A percentile compares a stretch with the other conserved stretches of the same genome.
Conservation (phyloP, 129 eudicot species). For the Saussurea involucrata region DNA sequence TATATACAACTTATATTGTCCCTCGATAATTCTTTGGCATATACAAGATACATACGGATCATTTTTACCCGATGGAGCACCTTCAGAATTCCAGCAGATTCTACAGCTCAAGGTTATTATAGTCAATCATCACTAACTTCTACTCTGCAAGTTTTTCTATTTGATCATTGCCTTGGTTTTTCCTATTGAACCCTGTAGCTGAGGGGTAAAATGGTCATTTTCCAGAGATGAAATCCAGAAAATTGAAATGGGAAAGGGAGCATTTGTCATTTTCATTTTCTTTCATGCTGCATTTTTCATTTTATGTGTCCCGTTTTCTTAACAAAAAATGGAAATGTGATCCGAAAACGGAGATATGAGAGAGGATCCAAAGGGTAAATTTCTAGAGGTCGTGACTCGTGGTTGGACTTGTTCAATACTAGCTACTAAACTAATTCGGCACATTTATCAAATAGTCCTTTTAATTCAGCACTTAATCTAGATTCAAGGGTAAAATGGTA, state of each 20-base stretch:
- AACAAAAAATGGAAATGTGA: background rate
- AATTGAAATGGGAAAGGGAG: background rate
- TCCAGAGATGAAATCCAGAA: background rate
- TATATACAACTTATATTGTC: conserved; percentile 86
- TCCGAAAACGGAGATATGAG: background rate
- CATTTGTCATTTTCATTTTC: background rate
- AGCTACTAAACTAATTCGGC: background rate
- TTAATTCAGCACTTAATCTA: no score
- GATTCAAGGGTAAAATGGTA: background rate
- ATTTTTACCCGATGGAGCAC: conserved; percentile 86
- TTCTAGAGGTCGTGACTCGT: no score
- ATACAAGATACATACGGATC: conserved; percentile 88
- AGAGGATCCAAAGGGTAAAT: background rate
- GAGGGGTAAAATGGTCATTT: background rate
- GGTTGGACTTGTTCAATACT: background rate
- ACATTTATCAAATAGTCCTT: no score
- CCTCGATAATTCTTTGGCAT: conserved; percentile 62
- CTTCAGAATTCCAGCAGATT: conserved; percentile 75
- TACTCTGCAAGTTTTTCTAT: background rate
- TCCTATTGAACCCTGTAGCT: background rate
- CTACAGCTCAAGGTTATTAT: conserved; percentile 78
- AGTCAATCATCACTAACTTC: conserved; percentile 8
- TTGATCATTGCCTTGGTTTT: no score
- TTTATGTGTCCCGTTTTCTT: background rate
- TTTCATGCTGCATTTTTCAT: background rate